Evolutionary conservation across 495 filamentous ascomycete genomes (phyloP).

Genomic region (Penicillium paxilli): DNA sequence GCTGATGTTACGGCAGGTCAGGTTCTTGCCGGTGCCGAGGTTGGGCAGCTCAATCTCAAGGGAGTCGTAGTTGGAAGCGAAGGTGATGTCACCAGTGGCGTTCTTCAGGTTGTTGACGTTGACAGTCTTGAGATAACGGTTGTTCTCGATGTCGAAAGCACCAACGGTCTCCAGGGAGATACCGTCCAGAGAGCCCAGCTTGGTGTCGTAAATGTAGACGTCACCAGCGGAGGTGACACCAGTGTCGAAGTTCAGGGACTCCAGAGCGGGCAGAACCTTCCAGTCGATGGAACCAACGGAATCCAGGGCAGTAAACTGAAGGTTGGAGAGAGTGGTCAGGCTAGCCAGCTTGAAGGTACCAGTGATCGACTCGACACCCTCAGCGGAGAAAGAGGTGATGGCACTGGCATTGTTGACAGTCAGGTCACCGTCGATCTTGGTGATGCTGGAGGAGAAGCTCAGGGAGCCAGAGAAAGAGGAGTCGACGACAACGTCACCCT

Average conservation of each 20-base stretch:
- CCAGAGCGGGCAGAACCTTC: constrained; percentile 70
- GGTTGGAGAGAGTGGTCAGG: constrained; percentile 61
- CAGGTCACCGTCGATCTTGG: constrained; percentile 69
- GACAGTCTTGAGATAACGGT: constrained; percentile 66
- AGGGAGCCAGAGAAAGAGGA: constrained; percentile 50
- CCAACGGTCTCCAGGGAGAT: constrained; percentile 68
- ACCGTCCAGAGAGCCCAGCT: constrained; percentile 69
- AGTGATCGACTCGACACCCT: constrained; percentile 49
- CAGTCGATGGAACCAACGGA: constrained; percentile 66
- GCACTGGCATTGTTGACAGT: constrained; percentile 56
- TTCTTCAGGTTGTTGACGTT: constrained; percentile 68
- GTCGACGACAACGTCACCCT: constrained; percentile 69
- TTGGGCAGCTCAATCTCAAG: constrained; percentile 76
- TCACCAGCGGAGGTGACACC: constrained; percentile 63
- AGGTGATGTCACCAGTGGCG: constrained; percentile 59
- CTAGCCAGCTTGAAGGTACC: constrained; percentile 65
- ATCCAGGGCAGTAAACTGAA: constrained; percentile 63
- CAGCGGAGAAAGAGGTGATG: constrained; percentile 56
- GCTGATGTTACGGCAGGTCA: constrained; percentile 86
- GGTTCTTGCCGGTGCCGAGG: constrained; percentile 74
- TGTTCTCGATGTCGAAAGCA: constrained; percentile 78
- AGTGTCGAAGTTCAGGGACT: constrained; percentile 61
- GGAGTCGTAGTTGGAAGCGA: constrained; percentile 55
- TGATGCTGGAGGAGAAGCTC: constrained; percentile 42
- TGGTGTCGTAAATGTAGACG: constrained; percentile 80